Conservation (phyloP, 2,329 filamentous ascomycete genomes). For the Epichloe scottii region DNA sequence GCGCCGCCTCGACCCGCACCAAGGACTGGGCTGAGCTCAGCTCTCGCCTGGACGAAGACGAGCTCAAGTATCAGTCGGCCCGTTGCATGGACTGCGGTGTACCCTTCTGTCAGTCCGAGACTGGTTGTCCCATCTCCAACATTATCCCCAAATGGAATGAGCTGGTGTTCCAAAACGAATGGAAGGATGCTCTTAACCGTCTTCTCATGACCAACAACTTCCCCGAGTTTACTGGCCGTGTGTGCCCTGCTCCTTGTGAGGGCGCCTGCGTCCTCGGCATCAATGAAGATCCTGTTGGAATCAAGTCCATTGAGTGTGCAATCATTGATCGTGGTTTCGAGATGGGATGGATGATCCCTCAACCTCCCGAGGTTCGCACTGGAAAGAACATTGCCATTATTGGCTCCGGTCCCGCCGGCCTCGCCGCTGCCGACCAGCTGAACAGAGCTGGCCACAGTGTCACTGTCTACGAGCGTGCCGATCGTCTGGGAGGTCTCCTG, state of each 20-base stretch:
- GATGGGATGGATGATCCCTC: slow-evolving; percentile 94
- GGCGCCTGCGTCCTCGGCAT: slow-evolving; percentile 93
- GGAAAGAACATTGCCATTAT: slow-evolving; percentile 84
- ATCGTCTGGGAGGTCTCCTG: slow-evolving; percentile 79
- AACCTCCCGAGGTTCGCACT: slow-evolving; percentile 63
- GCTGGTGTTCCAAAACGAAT: slow-evolving; percentile 61
- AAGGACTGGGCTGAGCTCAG: slow-evolving; percentile 93
- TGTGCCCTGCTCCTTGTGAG: slow-evolving; percentile 92
- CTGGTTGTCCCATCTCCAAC: slow-evolving; percentile 90
- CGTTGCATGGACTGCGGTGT: slow-evolving; percentile 99
- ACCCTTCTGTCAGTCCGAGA: slow-evolving; percentile 94
- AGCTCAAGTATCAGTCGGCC: slow-evolving; percentile 91
- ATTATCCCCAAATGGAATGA: slow-evolving; percentile 98
- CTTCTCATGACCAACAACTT: slow-evolving; percentile 97
- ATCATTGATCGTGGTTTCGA: slow-evolving; percentile 97
- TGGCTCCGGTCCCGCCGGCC: slow-evolving; percentile 82
- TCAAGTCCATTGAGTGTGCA: slow-evolving; percentile 96
- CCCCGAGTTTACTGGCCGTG: slow-evolving; percentile 93
- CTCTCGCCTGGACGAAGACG: slow-evolving; percentile 77
- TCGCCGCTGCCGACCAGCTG: slow-evolving; percentile 83
- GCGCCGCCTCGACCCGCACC: slow-evolving; percentile 67
- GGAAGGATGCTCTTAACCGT: slow-evolving; percentile 83
- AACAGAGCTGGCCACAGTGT: slow-evolving; percentile 84
- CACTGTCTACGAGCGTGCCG: slow-evolving; percentile 85
- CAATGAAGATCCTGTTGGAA: slow-evolving; percentile 92